Evolutionary conservation across 2,329 filamentous ascomycete species (phyloP).

Genomic region (Epichloe baconii): DNA sequence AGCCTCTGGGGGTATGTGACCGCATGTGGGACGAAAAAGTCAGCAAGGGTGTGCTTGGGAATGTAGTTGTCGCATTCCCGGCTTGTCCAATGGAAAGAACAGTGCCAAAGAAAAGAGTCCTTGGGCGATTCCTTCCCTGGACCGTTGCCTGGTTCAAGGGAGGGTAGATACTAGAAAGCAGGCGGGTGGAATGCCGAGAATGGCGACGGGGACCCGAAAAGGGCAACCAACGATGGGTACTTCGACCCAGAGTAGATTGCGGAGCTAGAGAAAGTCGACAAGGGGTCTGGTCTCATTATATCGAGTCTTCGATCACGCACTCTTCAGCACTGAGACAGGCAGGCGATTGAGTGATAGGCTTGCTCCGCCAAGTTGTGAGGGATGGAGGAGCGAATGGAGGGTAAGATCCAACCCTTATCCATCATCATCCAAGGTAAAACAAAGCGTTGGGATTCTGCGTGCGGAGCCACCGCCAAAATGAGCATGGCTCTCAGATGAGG

Average conservation of each 20-base stretch:
- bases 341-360: not conserved
- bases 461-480: not conserved
- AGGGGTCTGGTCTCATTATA: slow-evolving; percentile 2
- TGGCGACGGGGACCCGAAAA: slow-evolving; percentile 1
- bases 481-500: not conserved
- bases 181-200: slow-evolving; percentile 2
- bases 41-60: slow-evolving; percentile 3
- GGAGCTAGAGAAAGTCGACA: not conserved
- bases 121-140: not conserved
- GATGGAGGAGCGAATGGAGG: slow-evolving; percentile 1
- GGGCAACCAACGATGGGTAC: slow-evolving; percentile 1
- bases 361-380: slow-evolving; percentile 3
- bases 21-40: not conserved
- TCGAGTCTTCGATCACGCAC: slow-evolving; percentile 4
- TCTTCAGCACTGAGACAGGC: slow-evolving; percentile 1
- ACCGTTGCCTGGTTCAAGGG: not conserved
- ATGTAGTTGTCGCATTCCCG: slow-evolving; percentile 5
- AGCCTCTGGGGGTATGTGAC: not conserved
- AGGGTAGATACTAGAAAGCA: not conserved
- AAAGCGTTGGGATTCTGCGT: not conserved
- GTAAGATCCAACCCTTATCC: not conserved
- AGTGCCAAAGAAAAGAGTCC: not conserved
- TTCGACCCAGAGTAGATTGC: slow-evolving; percentile 1
- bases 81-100: not conserved
- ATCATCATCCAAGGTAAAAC: not conserved